These are phyloP conservation scores for Penicillium odoratum DNA, from an alignment of 495 filamentous ascomycete species.

Conservation along the genomic window DNA sequence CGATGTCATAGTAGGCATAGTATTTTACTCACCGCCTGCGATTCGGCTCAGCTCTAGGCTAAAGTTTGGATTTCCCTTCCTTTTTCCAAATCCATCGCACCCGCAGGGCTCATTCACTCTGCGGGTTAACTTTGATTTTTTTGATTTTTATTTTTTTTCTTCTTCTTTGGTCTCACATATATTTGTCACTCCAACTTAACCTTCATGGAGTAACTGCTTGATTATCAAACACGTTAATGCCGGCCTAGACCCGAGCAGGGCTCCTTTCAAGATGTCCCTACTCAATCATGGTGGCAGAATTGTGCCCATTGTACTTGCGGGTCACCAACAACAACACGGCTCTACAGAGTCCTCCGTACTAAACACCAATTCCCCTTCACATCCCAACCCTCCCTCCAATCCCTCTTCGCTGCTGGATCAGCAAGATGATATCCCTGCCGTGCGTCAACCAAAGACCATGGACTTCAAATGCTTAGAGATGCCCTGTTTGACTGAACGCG, in stretches of 20 bases:
- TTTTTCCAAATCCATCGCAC: slow-evolving; percentile 26
- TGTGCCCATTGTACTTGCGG: slow-evolving; percentile 43
- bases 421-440: slow-evolving; percentile 8
- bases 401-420: slow-evolving; percentile 18
- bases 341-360: slow-evolving; percentile 17
- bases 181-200: slow-evolving; percentile 4
- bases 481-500: slow-evolving; percentile 38
- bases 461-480: slow-evolving; percentile 37
- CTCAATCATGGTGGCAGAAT: slow-evolving; percentile 48
- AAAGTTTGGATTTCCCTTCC: slow-evolving; percentile 27
- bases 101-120: slow-evolving; percentile 31
- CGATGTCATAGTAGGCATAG: slow-evolving; percentile 30
- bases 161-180: slow-evolving; percentile 5
- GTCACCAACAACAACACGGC: slow-evolving; percentile 28
- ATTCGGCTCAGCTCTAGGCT: slow-evolving; percentile 21
- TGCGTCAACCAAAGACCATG: slow-evolving; percentile 22
- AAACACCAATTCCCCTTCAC: slow-evolving; percentile 5
- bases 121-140: slow-evolving; percentile 18
- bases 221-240: slow-evolving; percentile 36
- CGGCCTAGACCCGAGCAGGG: slow-evolving; percentile 35
- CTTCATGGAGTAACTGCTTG: slow-evolving; percentile 9
- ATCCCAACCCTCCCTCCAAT: slow-evolving; percentile 1
- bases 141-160: slow-evolving; percentile 16
- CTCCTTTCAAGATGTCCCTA: slow-evolving; percentile 42
- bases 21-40: slow-evolving; percentile 23